Conservation (phyloP, 140 eudicot genomes). For the Anethum foeniculum region DNA sequence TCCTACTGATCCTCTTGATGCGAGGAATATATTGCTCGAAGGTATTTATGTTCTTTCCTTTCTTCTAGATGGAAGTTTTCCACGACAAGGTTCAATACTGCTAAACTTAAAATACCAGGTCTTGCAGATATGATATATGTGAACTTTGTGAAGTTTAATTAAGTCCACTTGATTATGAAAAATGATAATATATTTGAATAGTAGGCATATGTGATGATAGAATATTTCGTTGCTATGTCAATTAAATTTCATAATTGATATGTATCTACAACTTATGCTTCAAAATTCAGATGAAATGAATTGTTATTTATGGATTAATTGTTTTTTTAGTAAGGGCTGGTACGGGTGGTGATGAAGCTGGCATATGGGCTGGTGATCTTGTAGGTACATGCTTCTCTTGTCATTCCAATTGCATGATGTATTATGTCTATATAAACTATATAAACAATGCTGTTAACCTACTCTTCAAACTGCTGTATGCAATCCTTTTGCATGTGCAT, state of each 20-base stretch:
- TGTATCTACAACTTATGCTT: background rate
- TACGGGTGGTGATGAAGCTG: conserved; percentile 99
- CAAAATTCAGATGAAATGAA: background rate
- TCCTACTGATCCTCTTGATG: conserved; percentile 94
- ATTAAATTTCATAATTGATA: background rate
- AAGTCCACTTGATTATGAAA: background rate
- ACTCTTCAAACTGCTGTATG: background rate
- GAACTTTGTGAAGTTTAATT: background rate
- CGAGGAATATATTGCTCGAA: conserved; percentile 93
- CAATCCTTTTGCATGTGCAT: background rate
- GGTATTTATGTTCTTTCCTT: conserved; percentile 35
- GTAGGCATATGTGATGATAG: background rate
- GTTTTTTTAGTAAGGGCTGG: conserved; percentile 87
- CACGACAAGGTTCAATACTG: background rate
- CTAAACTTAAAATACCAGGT: background rate
- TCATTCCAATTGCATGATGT: conserved; percentile 9
- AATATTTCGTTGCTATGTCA: background rate
- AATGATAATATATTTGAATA: background rate
- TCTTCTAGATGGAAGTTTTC: conserved; percentile 1
- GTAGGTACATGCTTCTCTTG: conserved; percentile 80
- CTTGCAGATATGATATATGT: background rate
- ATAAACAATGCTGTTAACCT: background rate
- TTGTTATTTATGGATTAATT: background rate
- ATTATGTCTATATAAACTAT: conserved; percentile 9
- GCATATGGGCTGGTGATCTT: conserved; percentile 99